Base-by-base conservation (phyloP, 495 filamentous ascomycete species). In the Glutinoglossum americanum region DNA sequence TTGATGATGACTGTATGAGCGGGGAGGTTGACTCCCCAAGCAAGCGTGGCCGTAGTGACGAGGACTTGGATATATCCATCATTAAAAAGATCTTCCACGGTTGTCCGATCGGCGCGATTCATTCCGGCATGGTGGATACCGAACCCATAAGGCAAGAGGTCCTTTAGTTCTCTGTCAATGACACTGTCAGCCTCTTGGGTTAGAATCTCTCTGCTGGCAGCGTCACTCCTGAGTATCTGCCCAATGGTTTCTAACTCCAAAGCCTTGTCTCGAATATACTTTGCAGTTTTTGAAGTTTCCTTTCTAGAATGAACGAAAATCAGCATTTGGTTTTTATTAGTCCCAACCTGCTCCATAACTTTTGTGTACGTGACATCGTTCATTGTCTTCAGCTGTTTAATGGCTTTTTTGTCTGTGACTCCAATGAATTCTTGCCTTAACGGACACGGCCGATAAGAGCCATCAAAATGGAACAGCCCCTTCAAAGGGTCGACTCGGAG, bases 331-430 rank as follows among this genome's bases (percentile, higher is more conserved):
- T 94, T 89, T 57, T 82, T 78, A 59, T 90, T 82, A 55, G 81
- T 78, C 0, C 89, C 90, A 26, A 96, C 92, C 64, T 98, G 92
- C 67, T 99, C 92, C 60, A 99, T 77, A 21, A 97, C 89, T 66
- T 99, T 99, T 49, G 81, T 93, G 67, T 99, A 97, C 54, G 87
- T 94, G 39, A 99, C 88, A 63, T 99, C 92, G 60, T 99, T 99
- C 92, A 99, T 99, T 0, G 84, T 93, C 76, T 96, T 94, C 53
- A 99, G 74, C 70, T 99, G 92, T 71, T 96, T 99, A 72, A 97
- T 99, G 19, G 92, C 85, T 64, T 99, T 99, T 70, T 89, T 93
- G 60, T 99, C 92, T 0, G 88, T 95, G 33, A 99, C 83, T 55
- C 93, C 92, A 65, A 99, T 90, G 69, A 96, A 99, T 68, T 99